A percentile compares a stretch with the other conserved stretches of the same genome.
Conservation (phyloP, 139 green algal genomes). For the Chlorella sp. region DNA sequence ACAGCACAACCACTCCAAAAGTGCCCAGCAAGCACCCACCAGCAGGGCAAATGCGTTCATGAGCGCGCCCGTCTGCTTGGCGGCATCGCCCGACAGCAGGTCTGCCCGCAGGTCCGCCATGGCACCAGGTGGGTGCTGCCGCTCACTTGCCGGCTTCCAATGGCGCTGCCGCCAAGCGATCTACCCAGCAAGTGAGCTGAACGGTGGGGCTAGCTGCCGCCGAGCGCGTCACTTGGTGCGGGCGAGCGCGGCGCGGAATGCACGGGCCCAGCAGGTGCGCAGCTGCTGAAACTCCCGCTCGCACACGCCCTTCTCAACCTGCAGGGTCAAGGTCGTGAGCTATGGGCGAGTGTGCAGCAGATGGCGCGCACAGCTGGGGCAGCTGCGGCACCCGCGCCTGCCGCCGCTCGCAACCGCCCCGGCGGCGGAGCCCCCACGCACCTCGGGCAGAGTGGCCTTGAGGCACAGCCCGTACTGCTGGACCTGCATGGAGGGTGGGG, state of each 20-base stretch:
- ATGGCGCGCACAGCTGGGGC: background rate
- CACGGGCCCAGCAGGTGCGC: conserved; percentile 31
- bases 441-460: conserved; percentile 43
- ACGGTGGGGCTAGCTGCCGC: background rate
- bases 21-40: background rate
- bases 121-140: background rate
- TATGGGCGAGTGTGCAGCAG: too few species aligned
- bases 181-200: background rate
- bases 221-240: background rate
- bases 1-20: background rate
- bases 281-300: conserved; percentile 46
- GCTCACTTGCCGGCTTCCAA: background rate
- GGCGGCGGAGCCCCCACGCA: background rate
- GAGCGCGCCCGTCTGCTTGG: conserved; percentile 34
- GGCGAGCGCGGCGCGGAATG: conserved; percentile 27
- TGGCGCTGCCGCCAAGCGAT: background rate
- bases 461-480: conserved; percentile 44
- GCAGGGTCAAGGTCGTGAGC: background rate
- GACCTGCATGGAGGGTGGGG: conserved; percentile 2
- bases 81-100: conserved; percentile 29
- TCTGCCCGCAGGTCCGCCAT: conserved; percentile 34
- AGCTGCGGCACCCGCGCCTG: background rate
- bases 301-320: conserved; percentile 52
- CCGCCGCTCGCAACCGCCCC: background rate
- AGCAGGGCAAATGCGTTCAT: conserved; percentile 35